Base-by-base conservation (phyloP, 306 rosid species). In the Lablab purpureus region DNA sequence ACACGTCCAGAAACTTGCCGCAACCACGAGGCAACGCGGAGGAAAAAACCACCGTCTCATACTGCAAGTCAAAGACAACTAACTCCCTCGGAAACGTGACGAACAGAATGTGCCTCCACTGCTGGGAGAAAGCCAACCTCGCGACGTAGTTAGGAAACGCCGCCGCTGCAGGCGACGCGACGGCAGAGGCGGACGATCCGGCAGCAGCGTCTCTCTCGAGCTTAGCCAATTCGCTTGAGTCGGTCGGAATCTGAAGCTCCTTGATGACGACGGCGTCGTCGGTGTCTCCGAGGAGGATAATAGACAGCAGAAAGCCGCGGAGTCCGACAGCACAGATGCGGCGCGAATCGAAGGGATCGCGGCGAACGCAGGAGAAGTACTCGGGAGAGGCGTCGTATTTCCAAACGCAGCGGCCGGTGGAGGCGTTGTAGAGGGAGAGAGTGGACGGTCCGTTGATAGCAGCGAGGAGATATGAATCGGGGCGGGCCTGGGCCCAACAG, bases 341-440 rank as follows among this genome's bases (percentile, higher is more conserved):
- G 62, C 99, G 89, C 41, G 96, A 86, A 82, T 96, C 98, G 77
- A 96, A 96, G 7, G 98, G 98, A 79, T 96, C 98, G 18, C 94
- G 90, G 49, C 96, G 97, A 71, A 93, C 60, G 70, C 99, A 93
- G 15, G 97, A 90, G 27, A 93, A 82, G 23, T 70, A 77, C 36
- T 93, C 97, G 2, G 94, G 90, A 6, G 91, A 83, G 6, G 97
- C 93, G 67, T 96, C 97, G 79, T 96, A 96, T 73, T 90, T 90
- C 96, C 95, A 96, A 81, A 93, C 59, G 76, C 99, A 93, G 0
- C 97, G 89, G 25, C 94, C 97, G 12, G 88, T 84, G 47, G 91
- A 30, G 55, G 86, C 76, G 72, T 74, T 90, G 54, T 84, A 93
- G 14, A 96, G 88, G 2, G 94, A 90, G 63, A 96, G 88, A 2